Conservation (phyloP, 225 moss, liverwort and hornwort species). For the Polytrichum formosum region DNA sequence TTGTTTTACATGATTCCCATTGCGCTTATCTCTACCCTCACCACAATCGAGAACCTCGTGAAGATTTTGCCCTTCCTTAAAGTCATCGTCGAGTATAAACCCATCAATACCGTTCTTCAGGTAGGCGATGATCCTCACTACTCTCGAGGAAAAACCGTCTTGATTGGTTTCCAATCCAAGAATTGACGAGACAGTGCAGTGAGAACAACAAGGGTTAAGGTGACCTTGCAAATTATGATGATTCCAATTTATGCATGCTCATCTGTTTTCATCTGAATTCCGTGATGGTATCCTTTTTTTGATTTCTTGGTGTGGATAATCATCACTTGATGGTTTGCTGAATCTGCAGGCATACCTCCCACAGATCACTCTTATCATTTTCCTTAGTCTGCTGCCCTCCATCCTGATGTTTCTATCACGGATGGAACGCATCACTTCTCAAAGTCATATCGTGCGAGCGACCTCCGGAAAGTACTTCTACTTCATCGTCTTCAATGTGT, state of each 20-base stretch:
- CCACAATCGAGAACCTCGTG: constrained; percentile 42
- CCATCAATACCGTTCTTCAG: constrained; percentile 32
- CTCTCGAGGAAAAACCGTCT: no score
- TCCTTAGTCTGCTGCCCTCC: constrained; percentile 62
- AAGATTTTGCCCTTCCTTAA: constrained; percentile 43
- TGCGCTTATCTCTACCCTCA: constrained; percentile 37
- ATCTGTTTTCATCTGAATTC: no score
- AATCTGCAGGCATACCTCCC: constrained; percentile 56
- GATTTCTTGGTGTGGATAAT: no score
- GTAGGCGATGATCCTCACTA: not conserved
- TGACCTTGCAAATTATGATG: no score
- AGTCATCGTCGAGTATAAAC: constrained; percentile 26
- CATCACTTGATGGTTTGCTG: not conserved
- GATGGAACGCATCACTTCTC: constrained; percentile 57
- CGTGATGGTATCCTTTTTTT: no score
- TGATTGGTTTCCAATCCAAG: no score
- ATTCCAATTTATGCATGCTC: no score
- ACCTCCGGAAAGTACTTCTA: constrained; percentile 76
- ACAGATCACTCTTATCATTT: constrained; percentile 63
- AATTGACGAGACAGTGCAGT: no score
- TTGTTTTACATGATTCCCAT: constrained; percentile 65
- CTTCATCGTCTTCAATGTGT: constrained; percentile 84
- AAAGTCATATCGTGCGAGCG: constrained; percentile 64
- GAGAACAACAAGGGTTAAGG: no score
- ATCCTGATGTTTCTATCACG: constrained; percentile 56